phyloP scores from a whole-genome alignment of 2,329 filamentous ascomycete genomes.

The Epichloe sibirici region DNA sequence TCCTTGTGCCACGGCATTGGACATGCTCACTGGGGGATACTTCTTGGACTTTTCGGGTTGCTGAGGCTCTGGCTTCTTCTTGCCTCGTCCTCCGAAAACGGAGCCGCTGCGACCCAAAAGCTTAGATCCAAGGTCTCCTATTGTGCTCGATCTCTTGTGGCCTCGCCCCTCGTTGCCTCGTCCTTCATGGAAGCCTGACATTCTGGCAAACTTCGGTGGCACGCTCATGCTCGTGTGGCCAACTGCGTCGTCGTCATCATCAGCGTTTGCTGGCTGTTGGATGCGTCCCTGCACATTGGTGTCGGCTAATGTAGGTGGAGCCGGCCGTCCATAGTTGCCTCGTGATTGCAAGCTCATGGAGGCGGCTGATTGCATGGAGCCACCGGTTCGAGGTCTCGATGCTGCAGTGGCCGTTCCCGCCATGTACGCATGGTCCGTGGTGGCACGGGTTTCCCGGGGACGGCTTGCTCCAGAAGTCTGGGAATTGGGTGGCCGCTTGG shows the following conservation, averaged over 20 bases:
- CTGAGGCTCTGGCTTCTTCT: conserved; percentile 34
- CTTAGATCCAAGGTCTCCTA: conserved; percentile 71
- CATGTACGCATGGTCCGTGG: conserved; percentile 30
- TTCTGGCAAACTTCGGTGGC: conserved; percentile 45
- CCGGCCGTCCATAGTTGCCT: conserved; percentile 72
- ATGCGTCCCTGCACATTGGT: conserved; percentile 85
- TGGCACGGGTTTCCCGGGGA: conserved; percentile 24
- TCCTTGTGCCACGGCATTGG: conserved; percentile 50
- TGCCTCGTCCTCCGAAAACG: conserved; percentile 54
- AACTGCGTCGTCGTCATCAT: conserved; percentile 60
- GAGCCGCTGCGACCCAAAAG: conserved; percentile 76
- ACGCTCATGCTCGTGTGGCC: conserved; percentile 49
- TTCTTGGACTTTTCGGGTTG: conserved; percentile 51
- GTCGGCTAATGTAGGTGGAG: conserved; percentile 72
- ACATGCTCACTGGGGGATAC: conserved; percentile 89
- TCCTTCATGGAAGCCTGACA: conserved; percentile 45
- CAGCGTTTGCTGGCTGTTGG: conserved; percentile 52
- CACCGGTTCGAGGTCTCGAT: conserved; percentile 63
- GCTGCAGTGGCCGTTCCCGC: conserved; percentile 29
- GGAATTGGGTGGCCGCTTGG: conserved; percentile 35
- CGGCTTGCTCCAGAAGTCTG: conserved; percentile 23
- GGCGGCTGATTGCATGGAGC: conserved; percentile 58
- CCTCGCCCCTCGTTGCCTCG: conserved; percentile 34
- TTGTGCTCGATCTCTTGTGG: conserved; percentile 62
- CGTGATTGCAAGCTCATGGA: conserved; percentile 54